A percentile compares a stretch with the other conserved stretches of the same genome.
These are phyloP conservation scores for Acer yangbiense DNA, from an alignment of 345 rosid genomes.

Conservation along the genomic window DNA sequence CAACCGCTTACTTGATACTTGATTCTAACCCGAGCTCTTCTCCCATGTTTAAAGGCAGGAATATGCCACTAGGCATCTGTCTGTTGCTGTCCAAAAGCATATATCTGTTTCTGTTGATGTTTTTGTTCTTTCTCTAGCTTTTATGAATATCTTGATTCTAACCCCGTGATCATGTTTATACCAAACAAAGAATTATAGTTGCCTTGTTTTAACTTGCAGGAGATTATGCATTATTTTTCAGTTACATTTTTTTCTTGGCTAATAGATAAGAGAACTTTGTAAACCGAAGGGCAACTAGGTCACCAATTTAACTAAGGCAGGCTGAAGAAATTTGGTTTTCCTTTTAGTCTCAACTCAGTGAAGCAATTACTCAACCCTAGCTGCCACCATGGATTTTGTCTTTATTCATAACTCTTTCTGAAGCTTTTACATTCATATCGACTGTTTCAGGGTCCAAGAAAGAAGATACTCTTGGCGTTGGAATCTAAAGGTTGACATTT, in stretches of 20 bases:
- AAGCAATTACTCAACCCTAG: background rate
- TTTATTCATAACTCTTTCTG: background rate
- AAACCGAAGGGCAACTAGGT: background rate
- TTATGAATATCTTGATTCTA: slow-evolving; percentile 1
- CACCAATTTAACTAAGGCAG: background rate
- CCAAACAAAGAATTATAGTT: background rate
- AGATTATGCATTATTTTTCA: background rate
- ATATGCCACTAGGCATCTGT: background rate
- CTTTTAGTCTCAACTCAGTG: background rate
- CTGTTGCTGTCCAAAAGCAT: too few species aligned
- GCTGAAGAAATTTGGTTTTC: slow-evolving; percentile 2
- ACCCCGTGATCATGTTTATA: background rate
- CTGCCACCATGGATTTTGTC: background rate
- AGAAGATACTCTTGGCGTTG: slow-evolving; percentile 88
- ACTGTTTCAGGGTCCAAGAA: slow-evolving; percentile 87
- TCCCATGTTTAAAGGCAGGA: background rate
- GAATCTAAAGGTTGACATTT: slow-evolving; percentile 59
- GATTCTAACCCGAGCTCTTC: background rate
- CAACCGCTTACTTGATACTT: background rate
- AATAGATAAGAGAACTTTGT: background rate
- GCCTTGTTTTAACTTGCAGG: background rate
- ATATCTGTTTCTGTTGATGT: background rate
- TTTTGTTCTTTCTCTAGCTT: background rate
- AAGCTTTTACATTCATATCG: slow-evolving; percentile 18
- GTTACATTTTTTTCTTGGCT: background rate